Percentiles rank a stretch among this genome's conserved stretches.
phyloP scores from a whole-genome alignment of 441 rosid species.

The Jatropha multifida region DNA sequence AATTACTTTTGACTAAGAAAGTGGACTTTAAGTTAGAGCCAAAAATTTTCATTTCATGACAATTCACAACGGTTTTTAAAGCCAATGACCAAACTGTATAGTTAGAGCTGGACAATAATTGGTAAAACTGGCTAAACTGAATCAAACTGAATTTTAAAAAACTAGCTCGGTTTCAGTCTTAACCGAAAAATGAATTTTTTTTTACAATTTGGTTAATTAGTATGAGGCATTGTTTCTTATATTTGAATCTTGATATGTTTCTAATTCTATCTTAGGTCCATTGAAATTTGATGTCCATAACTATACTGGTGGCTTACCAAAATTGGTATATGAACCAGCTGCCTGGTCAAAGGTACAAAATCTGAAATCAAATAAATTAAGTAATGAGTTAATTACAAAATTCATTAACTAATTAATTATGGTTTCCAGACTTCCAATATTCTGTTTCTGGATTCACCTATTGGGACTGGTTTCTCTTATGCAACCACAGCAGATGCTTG shows the following conservation, averaged over 20 bases:
- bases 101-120: too few relatives aligned
- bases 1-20: not conserved
- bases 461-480: slow-evolving; percentile 40
- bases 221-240: too few relatives aligned
- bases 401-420: too few relatives aligned
- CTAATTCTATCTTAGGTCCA: slow-evolving; percentile 17
- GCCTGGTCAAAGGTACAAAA: slow-evolving; percentile 33
- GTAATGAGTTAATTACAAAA: too few relatives aligned
- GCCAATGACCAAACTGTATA: too few relatives aligned
- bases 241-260: too few relatives aligned
- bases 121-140: too few relatives aligned
- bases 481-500: slow-evolving; percentile 29
- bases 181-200: too few relatives aligned
- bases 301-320: slow-evolving; percentile 27
- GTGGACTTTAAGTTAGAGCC: not conserved
- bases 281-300: slow-evolving; percentile 14
- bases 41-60: not conserved
- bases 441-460: slow-evolving; percentile 35
- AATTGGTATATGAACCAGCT: slow-evolving; percentile 13
- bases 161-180: too few relatives aligned
- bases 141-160: too few relatives aligned
- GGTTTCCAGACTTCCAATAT: slow-evolving; percentile 27
- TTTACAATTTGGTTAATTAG: too few relatives aligned
- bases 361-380: not conserved
- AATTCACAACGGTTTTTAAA: not conserved